phyloP scores from a whole-genome alignment of 441 rosid species.

The Iberis amara region DNA sequence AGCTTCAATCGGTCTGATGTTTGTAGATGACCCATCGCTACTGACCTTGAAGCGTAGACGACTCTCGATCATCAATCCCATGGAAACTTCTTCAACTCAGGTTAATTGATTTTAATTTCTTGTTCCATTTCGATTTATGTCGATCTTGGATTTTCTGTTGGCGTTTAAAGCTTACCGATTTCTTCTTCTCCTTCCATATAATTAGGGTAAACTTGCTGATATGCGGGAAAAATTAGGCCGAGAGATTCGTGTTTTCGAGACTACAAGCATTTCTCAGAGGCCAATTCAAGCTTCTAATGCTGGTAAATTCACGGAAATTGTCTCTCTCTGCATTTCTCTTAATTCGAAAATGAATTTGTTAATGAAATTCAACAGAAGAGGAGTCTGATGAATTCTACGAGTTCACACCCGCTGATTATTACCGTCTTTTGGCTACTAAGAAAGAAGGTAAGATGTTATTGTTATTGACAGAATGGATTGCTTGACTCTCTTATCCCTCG shows the following conservation, averaged over 20 bases:
- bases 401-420: conserved; percentile 75
- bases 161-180: not conserved
- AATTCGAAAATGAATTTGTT: not conserved
- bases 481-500: not conserved
- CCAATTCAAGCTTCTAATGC: conserved; percentile 37
- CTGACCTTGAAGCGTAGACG: conserved; percentile 56
- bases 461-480: not conserved
- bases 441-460: conserved; percentile 47
- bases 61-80: conserved; percentile 40
- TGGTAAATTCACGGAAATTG: conserved; percentile 31
- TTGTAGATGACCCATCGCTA: conserved; percentile 40
- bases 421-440: conserved; percentile 45
- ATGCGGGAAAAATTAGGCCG: conserved; percentile 64
- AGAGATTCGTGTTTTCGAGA: conserved; percentile 73
- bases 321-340: not conserved
- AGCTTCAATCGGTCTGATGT: conserved; percentile 39
- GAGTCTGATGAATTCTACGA: conserved; percentile 77
- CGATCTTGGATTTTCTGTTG: conserved; percentile 6
- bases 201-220: conserved; percentile 56
- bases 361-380: conserved; percentile 34
- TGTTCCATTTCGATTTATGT: conserved; percentile 7
- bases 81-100: conserved; percentile 73
- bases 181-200: not conserved
- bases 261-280: conserved; percentile 37
- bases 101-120: conserved; percentile 25